Evolutionary conservation across 129 eudicot genomes (phyloP), one percentile per base, ranked within the genome.

Genomic region (Tagetes erecta): DNA sequence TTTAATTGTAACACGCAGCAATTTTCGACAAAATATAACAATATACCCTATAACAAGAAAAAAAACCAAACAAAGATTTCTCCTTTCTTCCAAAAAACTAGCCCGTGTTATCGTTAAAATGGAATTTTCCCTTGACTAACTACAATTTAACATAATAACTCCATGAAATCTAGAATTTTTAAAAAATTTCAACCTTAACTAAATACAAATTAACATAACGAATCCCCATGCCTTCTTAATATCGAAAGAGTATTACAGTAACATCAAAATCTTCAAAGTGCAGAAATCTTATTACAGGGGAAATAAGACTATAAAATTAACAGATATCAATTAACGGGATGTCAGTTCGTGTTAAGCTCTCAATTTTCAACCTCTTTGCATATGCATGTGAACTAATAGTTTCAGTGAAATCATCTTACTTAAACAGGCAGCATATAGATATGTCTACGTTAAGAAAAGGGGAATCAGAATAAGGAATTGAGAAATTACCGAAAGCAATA

Each of bases 401-500:
- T 20, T 20, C 27, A 20, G 27, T 20, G 27, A 20, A 20, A 20
- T 20, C 27, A 42, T 72, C 45, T 42, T 60, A 33, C 36, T n/a
- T 11, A 46, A 73, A 8, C 58, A 73, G 36, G 60, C 58, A 51
- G 5, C 52, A 20, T 20, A 20, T 20, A 20, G 30, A 53, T 41
- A 49, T 10, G 50, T 10, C 37, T 47, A 37, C 41, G 34, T 70
- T 33, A 13, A 59, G 3, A 39, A 37, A 63, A 62, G 33, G 7
- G 27, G 20, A 34, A 37, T 44, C 8, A 44, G 76, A 66, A 33
- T 8, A 38, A 7, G 51, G 8, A 70, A 34, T 36, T 11, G 33
- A 66, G 63, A 64, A 13, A 31, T 52, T 88, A 94, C 99, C 93
- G 99, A 90, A 59, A 94, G 76, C 65, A 94, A 72, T 78, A 90